A percentile compares a stretch with the other conserved stretches of the same genome.
These are phyloP conservation scores for Purpureocillium takamizusanense DNA, from an alignment of 2,329 filamentous ascomycete genomes.

Conservation along the genomic window DNA sequence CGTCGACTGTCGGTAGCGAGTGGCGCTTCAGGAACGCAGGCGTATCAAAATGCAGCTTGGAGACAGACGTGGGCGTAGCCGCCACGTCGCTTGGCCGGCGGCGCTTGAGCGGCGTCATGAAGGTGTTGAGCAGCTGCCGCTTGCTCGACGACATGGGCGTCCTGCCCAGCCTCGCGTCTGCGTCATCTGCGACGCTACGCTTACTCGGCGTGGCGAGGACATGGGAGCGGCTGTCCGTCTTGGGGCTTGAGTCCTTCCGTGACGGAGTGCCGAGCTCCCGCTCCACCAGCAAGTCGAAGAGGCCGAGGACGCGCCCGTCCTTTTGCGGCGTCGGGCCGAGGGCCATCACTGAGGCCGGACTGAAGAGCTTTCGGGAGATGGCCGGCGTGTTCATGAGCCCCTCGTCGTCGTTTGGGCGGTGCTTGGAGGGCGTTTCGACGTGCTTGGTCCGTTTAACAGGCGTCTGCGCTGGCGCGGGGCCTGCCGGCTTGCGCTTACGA, in stretches of 20 bases:
- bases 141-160: conserved; percentile 51
- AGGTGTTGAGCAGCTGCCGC: conserved; percentile 51
- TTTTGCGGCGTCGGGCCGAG: conserved; percentile 74
- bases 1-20: conserved; percentile 42
- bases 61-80: conserved; percentile 40
- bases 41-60: conserved; percentile 54
- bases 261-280: conserved; percentile 41
- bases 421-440: conserved; percentile 37
- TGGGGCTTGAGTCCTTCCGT: conserved; percentile 23
- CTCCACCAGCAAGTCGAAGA: conserved; percentile 62
- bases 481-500: conserved; percentile 32
- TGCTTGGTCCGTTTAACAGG: conserved; percentile 42
- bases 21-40: conserved; percentile 57
- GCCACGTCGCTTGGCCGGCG: conserved; percentile 27
- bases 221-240: conserved; percentile 6
- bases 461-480: conserved; percentile 26
- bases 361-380: conserved; percentile 49
- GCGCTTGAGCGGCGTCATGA: conserved; percentile 55
- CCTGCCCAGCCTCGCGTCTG: conserved; percentile 25
- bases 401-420: conserved; percentile 23
- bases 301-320: conserved; percentile 65
- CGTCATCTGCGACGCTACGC: conserved; percentile 19
- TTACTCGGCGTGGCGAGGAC: conserved; percentile 39
- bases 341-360: conserved; percentile 46
- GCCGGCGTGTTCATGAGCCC: conserved; percentile 46